Percentiles rank a stretch among this genome's conserved stretches.
Evolutionary conservation across 306 rosid species (phyloP).

Genomic region (Quercus gilva): DNA sequence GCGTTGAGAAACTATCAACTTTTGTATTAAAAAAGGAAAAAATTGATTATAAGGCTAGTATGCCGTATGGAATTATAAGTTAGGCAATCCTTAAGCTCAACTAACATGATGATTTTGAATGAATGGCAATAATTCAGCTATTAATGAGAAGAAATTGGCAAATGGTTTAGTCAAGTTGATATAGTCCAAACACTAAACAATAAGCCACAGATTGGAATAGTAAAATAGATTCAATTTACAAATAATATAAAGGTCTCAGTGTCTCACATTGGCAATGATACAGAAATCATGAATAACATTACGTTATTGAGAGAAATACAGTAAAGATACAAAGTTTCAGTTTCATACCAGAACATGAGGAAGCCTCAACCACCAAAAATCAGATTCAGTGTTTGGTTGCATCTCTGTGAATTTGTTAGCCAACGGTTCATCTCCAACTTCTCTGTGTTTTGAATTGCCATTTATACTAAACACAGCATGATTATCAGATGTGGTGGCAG

Average conservation of each 20-base stretch:
- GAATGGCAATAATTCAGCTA: not conserved
- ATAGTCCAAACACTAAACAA: not conserved
- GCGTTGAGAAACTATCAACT: not conserved
- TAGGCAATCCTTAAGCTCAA: not conserved
- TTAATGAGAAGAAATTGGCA: not conserved
- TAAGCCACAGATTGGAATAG: too few species aligned
- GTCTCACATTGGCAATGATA: not conserved
- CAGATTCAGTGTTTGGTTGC: conserved; percentile 37
- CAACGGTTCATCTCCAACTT: conserved; percentile 23
- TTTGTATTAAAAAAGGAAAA: not conserved
- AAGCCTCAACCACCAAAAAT: conserved; percentile 75
- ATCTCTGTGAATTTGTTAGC: conserved; percentile 28
- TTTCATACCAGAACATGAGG: conserved; percentile 78
- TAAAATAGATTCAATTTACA: too few species aligned
- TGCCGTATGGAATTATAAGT: not conserved
- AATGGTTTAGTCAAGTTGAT: not conserved
- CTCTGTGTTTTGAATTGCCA: conserved; percentile 33
- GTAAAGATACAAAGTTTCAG: not conserved
- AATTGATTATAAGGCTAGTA: too few species aligned
- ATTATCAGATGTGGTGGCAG: conserved; percentile 17
- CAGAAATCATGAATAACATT: not conserved
- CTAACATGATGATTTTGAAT: not conserved
- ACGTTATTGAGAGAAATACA: not conserved
- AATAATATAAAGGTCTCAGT: not conserved
- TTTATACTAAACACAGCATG: conserved; percentile 25